phyloP scores from a whole-genome alignment of 495 filamentous ascomycete genomes.

The Rhypophila decipiens region DNA sequence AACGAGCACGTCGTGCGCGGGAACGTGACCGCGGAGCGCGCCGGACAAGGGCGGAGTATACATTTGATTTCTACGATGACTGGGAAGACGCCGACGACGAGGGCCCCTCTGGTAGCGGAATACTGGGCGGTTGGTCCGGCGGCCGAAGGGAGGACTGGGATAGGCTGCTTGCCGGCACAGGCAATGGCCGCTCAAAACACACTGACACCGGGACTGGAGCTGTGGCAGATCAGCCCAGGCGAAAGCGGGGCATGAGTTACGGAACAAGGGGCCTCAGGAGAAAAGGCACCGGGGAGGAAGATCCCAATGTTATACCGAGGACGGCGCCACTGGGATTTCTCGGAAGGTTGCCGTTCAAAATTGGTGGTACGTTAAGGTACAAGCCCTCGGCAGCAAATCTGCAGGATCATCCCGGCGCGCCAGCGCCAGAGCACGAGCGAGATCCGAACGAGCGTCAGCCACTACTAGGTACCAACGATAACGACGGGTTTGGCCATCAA shows the following conservation, averaged over 20 bases:
- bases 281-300: conserved; percentile 63
- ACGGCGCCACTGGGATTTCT: conserved; percentile 83
- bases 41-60: conserved; percentile 66
- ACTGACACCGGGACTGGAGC: conserved; percentile 18
- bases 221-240: conserved; percentile 58
- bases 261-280: conserved; percentile 62
- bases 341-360: conserved; percentile 74
- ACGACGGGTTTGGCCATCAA: conserved; percentile 29
- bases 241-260: conserved; percentile 84
- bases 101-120: conserved; percentile 29
- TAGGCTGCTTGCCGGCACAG: conserved; percentile 72
- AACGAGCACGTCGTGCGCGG: conserved; percentile 60
- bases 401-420: conserved; percentile 71
- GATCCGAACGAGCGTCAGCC: conserved; percentile 62
- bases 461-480: conserved; percentile 55
- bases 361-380: conserved; percentile 78
- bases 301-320: conserved; percentile 87
- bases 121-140: conserved; percentile 53
- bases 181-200: conserved; percentile 35
- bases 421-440: conserved; percentile 19
- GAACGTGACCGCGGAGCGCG: conserved; percentile 43
- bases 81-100: conserved; percentile 67
- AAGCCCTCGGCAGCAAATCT: conserved; percentile 87
- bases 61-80: conserved; percentile 98
- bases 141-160: conserved; percentile 86